Evolutionary conservation across 345 rosid species (phyloP).

Genomic region (Citrus medica): DNA sequence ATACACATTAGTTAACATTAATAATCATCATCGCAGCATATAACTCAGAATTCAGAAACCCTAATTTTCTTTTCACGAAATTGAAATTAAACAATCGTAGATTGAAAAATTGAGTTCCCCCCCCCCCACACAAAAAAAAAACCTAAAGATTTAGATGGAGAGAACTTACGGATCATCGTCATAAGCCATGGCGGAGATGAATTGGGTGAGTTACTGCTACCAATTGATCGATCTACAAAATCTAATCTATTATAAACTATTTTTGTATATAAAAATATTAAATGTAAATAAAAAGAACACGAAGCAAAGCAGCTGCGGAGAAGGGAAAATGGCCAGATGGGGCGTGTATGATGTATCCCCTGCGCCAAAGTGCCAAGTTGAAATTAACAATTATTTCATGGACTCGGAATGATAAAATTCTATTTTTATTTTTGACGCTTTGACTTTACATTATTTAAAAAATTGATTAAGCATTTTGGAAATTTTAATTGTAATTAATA

Average conservation of each 20-base stretch:
- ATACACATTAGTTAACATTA: background rate
- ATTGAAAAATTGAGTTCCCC: background rate
- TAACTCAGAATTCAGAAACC: background rate
- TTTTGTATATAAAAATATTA: background rate
- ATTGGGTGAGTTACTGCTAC: background rate
- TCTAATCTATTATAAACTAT: background rate
- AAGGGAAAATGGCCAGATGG: background rate
- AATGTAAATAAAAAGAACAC: background rate
- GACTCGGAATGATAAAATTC: background rate
- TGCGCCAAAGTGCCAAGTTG: background rate
- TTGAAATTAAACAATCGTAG: background rate
- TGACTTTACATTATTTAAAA: too few species aligned
- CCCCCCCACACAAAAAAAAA: background rate
- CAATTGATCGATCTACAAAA: background rate
- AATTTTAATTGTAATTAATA: too few species aligned
- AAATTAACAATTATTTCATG: background rate
- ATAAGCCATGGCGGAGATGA: conserved; percentile 43
- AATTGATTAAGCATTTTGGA: background rate
- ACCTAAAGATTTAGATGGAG: conserved; percentile 13
- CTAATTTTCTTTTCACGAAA: background rate
- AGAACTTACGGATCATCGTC: conserved; percentile 69
- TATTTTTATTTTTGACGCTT: too few species aligned
- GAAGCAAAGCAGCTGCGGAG: background rate
- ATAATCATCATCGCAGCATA: background rate
- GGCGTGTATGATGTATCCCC: background rate